These are phyloP conservation scores for Akanthomyces lecanii DNA, from an alignment of 2,329 filamentous ascomycete species.

Conservation along the genomic window DNA sequence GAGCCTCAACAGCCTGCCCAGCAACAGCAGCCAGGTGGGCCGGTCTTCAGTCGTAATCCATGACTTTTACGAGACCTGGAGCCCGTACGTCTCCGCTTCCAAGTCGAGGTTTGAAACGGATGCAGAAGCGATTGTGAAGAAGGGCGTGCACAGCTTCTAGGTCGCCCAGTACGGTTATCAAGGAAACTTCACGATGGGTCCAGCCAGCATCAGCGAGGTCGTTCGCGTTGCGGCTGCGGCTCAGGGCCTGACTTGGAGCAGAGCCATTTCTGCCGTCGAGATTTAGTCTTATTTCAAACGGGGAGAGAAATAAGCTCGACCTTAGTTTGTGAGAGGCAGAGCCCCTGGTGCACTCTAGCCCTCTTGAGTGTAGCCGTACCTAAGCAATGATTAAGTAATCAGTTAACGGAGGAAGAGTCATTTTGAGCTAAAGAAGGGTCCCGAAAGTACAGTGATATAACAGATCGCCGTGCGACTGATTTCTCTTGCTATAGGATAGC, in stretches of 20 bases:
- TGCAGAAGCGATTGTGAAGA: background rate
- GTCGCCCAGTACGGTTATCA: conserved; percentile 4
- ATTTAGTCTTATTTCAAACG: no score
- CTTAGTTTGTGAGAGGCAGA: no score
- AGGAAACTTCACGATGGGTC: conserved; percentile 7
- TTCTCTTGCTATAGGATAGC: no score
- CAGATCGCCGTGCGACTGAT: no score
- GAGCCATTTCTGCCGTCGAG: no score
- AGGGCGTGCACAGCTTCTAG: conserved; percentile 11
- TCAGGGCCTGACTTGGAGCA: background rate
- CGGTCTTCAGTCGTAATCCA: background rate
- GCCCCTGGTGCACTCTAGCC: no score
- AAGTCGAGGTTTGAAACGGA: conserved; percentile 1
- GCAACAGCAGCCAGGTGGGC: background rate
- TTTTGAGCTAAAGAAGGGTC: no score
- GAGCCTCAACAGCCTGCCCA: background rate
- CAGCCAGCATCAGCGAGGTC: conserved; percentile 1
- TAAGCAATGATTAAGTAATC: no score
- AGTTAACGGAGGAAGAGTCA: no score
- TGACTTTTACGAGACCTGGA: conserved; percentile 13
- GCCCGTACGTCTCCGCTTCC: background rate
- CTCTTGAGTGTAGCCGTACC: no score
- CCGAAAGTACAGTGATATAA: no score
- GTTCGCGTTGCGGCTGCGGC: conserved; percentile 1
- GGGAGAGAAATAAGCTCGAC: no score